These are phyloP conservation scores for Ophiognomonia clavigignenti-juglandacearum DNA, from an alignment of 2,329 filamentous ascomycete species.

Conservation along the genomic window DNA sequence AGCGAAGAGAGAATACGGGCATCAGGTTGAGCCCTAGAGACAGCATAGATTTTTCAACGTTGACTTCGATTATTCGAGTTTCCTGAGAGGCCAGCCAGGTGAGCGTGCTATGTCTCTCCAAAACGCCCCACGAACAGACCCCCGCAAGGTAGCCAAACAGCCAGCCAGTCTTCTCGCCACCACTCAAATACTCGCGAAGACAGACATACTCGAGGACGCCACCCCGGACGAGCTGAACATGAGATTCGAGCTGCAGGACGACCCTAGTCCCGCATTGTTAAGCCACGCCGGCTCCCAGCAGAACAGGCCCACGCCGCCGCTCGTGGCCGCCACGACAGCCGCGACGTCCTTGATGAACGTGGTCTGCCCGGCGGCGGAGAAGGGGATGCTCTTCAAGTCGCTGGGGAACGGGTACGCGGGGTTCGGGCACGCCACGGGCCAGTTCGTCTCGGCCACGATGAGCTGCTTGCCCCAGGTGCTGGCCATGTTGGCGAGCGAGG, in stretches of 20 bases:
- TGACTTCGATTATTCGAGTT: no score
- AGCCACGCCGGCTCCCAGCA: conserved; percentile 75
- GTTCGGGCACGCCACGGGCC: conserved; percentile 61
- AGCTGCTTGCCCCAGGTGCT: conserved; percentile 59
- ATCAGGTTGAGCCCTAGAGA: no score
- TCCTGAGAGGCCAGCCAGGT: no score
- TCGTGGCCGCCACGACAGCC: conserved; percentile 45
- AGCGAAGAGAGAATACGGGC: no score
- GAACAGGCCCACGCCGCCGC: conserved; percentile 55
- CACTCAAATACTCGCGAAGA: background rate
- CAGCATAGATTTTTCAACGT: no score
- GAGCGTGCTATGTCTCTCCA: no score
- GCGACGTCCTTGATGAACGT: conserved; percentile 59
- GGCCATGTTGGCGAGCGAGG: conserved; percentile 53
- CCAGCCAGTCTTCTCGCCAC: background rate
- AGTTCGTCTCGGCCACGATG: conserved; percentile 65
- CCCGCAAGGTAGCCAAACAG: no score
- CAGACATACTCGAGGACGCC: background rate
- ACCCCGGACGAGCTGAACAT: background rate
- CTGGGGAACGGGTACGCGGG: conserved; percentile 55
- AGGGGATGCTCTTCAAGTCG: conserved; percentile 56
- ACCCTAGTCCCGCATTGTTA: conserved; percentile 59
- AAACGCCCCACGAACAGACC: no score
- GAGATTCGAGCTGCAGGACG: conserved; percentile 56
- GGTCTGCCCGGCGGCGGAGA: conserved; percentile 58